phyloP scores from a whole-genome alignment of 139 green algal species.

The Chlorella ohadii region DNA sequence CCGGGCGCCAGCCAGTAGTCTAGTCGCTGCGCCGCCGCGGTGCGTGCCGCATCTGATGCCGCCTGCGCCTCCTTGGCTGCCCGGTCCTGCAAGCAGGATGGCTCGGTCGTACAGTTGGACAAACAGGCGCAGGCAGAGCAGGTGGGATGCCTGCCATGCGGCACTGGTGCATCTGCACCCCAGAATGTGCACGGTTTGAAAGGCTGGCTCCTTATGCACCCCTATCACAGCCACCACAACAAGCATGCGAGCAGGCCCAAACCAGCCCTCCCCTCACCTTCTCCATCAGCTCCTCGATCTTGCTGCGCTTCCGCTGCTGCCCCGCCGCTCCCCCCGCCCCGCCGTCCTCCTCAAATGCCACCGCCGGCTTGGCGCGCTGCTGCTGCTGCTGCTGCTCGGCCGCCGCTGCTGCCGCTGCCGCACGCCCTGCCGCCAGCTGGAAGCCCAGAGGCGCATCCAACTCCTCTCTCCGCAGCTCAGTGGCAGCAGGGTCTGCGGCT shows the following conservation, averaged over 20 bases:
- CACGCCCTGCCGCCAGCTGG: conserved; percentile 39
- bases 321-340: not conserved
- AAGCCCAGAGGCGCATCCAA: conserved; percentile 62
- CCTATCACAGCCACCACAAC: no score
- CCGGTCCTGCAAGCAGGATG: conserved; percentile 32
- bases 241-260: not conserved
- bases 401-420: not conserved
- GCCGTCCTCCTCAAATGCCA: conserved; percentile 35
- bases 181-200: no score
- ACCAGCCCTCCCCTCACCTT: conserved; percentile 9
- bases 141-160: no score
- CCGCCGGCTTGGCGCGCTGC: conserved; percentile 3
- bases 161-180: no score
- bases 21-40: not conserved
- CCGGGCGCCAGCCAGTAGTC: conserved; percentile 79
- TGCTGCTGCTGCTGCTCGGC: conserved; percentile 4
- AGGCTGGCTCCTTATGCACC: no score
- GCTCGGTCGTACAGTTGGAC: no score
- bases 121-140: no score
- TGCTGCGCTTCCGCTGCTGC: conserved; percentile 53
- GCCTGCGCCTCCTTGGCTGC: conserved; percentile 45
- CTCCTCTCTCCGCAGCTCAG: conserved; percentile 60
- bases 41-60: conserved; percentile 2
- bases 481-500: not conserved
- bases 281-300: conserved; percentile 85